phyloP scores from a whole-genome alignment of 176 grass and related monocot species.

The Lolium rigidum region DNA sequence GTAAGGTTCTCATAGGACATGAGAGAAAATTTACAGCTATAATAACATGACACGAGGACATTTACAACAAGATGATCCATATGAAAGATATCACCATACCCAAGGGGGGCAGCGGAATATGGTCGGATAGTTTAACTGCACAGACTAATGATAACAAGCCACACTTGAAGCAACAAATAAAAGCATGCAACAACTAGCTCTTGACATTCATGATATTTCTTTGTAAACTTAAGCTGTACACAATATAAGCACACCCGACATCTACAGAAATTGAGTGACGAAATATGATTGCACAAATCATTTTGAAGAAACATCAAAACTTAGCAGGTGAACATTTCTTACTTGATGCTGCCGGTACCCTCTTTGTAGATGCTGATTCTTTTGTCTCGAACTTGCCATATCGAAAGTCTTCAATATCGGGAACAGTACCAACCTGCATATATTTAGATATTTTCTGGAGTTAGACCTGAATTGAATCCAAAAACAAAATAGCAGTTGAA shows the following conservation, averaged over 20 bases:
- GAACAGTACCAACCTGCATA: constrained; percentile 59
- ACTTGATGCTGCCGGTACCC: constrained; percentile 20
- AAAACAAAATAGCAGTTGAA: not conserved
- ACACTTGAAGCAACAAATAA: constrained; percentile 6
- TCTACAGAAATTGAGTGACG: not conserved
- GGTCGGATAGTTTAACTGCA: not conserved
- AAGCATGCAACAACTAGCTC: constrained; percentile 14
- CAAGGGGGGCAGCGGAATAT: not conserved
- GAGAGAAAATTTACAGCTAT: not conserved
- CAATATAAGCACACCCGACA: not conserved
- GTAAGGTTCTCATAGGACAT: constrained; percentile 31
- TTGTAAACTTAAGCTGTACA: not conserved
- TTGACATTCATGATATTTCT: not conserved
- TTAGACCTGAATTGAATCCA: not conserved
- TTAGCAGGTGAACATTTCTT: constrained; percentile 37
- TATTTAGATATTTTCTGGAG: not conserved
- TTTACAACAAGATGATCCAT: constrained; percentile 25
- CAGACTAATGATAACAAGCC: constrained; percentile 6
- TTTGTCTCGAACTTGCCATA: constrained; percentile 50
- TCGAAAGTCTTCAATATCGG: constrained; percentile 89
- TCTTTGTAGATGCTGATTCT: constrained; percentile 38
- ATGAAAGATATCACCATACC: not conserved
- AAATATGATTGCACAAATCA: not conserved
- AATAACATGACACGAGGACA: constrained; percentile 2
- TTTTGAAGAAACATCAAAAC: constrained; percentile 4